phyloP scores from a whole-genome alignment of 805 yeast genomes.

The Starmerella scarabaei region DNA sequence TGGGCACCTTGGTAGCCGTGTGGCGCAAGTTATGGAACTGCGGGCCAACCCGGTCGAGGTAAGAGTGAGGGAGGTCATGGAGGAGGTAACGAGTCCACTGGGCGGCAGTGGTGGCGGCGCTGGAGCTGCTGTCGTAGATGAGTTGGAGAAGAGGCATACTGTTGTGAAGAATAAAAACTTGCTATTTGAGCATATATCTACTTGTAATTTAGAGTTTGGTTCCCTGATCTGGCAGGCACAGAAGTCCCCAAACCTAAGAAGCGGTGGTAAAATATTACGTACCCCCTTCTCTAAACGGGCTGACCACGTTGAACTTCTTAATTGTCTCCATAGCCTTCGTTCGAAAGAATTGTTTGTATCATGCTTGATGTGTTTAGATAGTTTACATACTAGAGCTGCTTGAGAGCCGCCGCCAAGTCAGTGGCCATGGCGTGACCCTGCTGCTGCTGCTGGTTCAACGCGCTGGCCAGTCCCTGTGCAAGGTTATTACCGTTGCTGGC shows the following conservation, averaged over 20 bases:
- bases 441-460: slow-evolving; percentile 20
- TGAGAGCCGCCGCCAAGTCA: slow-evolving; percentile 19
- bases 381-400: slow-evolving; percentile 9
- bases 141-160: neutral
- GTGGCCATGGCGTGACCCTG: slow-evolving; percentile 22
- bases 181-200: no score
- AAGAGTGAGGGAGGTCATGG: neutral
- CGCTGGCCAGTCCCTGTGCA: slow-evolving; percentile 20
- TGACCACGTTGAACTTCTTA: no score
- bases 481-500: slow-evolving; percentile 10
- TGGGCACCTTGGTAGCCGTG: neutral
- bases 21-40: neutral
- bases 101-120: neutral
- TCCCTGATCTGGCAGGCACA: no score
- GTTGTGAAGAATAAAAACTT: no score
- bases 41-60: neutral
- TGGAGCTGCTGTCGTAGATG: neutral
- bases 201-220: no score
- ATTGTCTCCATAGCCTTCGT: no score
- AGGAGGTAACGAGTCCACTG: neutral
- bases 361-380: no score
- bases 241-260: no score
- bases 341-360: no score
- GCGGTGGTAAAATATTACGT: no score
- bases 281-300: no score